Conservation (phyloP, 2,329 filamentous ascomycete species). For the Karstenula rhodostoma region DNA sequence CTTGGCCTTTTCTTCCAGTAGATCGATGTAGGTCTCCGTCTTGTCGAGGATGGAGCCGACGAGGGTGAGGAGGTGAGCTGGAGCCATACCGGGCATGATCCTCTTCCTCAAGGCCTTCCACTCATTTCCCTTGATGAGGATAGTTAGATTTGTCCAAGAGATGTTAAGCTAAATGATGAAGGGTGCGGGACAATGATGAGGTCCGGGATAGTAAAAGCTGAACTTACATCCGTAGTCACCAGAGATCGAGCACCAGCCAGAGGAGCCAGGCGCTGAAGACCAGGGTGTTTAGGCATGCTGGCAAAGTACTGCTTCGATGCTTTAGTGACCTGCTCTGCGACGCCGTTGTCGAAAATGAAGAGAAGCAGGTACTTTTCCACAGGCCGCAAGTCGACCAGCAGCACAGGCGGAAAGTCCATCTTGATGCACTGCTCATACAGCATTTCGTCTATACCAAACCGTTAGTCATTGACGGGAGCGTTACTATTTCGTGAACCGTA, state of each 20-base stretch:
- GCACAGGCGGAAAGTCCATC: constrained; percentile 26
- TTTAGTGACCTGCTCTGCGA: constrained; percentile 29
- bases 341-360: constrained; percentile 26
- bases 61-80: constrained; percentile 23
- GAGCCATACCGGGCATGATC: constrained; percentile 26
- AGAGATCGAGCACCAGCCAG: constrained; percentile 27
- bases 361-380: constrained; percentile 26
- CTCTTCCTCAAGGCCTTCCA: constrained; percentile 24
- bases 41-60: constrained; percentile 39
- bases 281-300: constrained; percentile 30
- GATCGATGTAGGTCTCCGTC: constrained; percentile 29
- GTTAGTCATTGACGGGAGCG: not conserved
- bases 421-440: constrained; percentile 28
- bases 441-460: constrained; percentile 19
- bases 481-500: not conserved
- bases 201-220: not conserved
- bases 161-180: too few species aligned
- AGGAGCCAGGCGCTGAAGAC: constrained; percentile 24
- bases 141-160: too few species aligned
- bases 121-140: constrained; percentile 18
- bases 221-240: constrained; percentile 30
- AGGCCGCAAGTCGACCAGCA: constrained; percentile 27
- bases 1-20: constrained; percentile 25
- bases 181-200: too few species aligned
- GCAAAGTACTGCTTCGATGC: constrained; percentile 21